Percentiles rank a stretch among this genome's conserved stretches.
Conservation (phyloP, 208 protist genomes). For the Acanthamoeba castellanii region DNA sequence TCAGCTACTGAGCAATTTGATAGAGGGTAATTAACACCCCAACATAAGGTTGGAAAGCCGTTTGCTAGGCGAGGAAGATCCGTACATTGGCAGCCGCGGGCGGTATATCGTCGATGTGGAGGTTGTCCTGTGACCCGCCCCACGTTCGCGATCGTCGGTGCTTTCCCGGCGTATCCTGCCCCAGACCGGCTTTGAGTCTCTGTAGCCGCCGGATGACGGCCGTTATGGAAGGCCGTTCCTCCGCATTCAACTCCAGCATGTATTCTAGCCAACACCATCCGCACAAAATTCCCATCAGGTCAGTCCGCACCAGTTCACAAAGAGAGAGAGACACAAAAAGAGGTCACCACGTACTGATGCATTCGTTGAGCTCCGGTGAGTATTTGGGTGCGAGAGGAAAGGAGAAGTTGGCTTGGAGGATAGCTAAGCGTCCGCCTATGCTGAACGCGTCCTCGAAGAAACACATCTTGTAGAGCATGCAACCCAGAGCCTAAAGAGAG, state of each 20-base stretch:
- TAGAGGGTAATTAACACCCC: too few species aligned
- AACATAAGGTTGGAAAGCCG: too few species aligned
- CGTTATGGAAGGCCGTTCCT: slow-evolving; percentile 26
- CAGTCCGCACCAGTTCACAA: not conserved
- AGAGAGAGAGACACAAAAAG: not conserved
- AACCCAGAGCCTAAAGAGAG: slow-evolving; percentile 49
- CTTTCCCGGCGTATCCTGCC: not conserved
- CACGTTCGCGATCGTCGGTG: slow-evolving; percentile 38
- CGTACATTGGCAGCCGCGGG: not conserved
- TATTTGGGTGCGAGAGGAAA: slow-evolving; percentile 63
- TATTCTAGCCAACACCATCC: not conserved
- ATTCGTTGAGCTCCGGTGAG: slow-evolving; percentile 2
- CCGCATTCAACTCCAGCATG: slow-evolving; percentile 56
- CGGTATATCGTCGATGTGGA: not conserved
- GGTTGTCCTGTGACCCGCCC: slow-evolving; percentile 22
- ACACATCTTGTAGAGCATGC: slow-evolving; percentile 72
- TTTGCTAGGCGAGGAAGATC: too few species aligned
- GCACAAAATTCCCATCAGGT: not conserved
- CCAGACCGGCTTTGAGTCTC: not conserved
- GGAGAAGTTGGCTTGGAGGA: slow-evolving; percentile 54
- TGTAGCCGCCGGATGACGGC: slow-evolving; percentile 54
- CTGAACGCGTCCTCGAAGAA: slow-evolving; percentile 75
- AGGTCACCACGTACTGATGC: not conserved
- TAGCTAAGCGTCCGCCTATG: slow-evolving; percentile 45
- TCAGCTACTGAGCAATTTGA: too few species aligned